These are phyloP conservation scores for Martiniozyma abietophila DNA, from an alignment of 805 yeast species.

Conservation along the genomic window DNA sequence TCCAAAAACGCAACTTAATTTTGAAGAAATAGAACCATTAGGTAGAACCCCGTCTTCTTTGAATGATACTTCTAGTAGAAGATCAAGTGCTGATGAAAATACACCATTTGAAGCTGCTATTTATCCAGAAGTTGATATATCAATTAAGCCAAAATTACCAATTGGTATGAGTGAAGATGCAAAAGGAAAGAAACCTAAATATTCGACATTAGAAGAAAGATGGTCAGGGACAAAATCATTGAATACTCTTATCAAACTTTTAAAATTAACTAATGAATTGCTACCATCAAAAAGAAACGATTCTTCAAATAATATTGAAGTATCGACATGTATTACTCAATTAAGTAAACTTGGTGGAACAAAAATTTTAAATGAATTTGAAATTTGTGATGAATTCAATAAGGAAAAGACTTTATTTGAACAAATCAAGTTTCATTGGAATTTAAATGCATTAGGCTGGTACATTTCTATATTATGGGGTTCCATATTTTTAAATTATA, in stretches of 20 bases:
- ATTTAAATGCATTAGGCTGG: slow-evolving; percentile 61
- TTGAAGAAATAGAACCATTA: slow-evolving; percentile 14
- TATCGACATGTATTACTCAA: slow-evolving; percentile 28
- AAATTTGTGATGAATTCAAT: slow-evolving; percentile 30
- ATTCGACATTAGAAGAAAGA: slow-evolving; percentile 37
- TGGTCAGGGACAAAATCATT: slow-evolving; percentile 51
- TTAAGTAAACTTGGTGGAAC: slow-evolving; percentile 31
- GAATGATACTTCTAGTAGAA: background rate
- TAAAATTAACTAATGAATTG: slow-evolving; percentile 4
- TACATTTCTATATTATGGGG: slow-evolving; percentile 61
- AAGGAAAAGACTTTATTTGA: slow-evolving; percentile 33
- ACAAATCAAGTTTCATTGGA: slow-evolving; percentile 54
- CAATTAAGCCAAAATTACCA: slow-evolving; percentile 42
- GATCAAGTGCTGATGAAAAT: slow-evolving; percentile 4
- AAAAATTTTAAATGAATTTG: slow-evolving; percentile 9
- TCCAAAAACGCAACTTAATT: slow-evolving; percentile 6
- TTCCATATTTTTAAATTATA: slow-evolving; percentile 35
- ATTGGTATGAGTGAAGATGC: slow-evolving; percentile 54
- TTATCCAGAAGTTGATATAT: slow-evolving; percentile 24
- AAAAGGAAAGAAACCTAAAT: slow-evolving; percentile 41
- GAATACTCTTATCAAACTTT: slow-evolving; percentile 3
- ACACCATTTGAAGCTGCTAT: slow-evolving; percentile 2
- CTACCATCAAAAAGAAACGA: background rate
- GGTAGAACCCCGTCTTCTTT: too few species aligned
- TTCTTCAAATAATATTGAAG: slow-evolving; percentile 14